Evolutionary conservation across 2,329 filamentous ascomycete species (phyloP).

Genomic region (Epichloe bromicola): DNA sequence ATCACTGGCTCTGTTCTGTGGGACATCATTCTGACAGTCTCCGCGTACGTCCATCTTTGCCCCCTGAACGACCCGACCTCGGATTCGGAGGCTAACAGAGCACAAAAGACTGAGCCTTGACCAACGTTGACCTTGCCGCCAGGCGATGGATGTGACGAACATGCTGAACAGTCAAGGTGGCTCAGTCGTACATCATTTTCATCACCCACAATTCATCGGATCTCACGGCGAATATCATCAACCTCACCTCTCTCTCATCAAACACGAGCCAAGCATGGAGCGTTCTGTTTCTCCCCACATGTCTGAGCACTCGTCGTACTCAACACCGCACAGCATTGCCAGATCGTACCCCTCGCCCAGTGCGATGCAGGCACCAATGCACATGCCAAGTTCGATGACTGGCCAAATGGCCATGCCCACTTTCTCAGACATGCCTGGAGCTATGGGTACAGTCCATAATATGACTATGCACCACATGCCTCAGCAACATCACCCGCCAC

Average conservation of each 20-base stretch:
- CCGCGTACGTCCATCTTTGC: conserved; percentile 2
- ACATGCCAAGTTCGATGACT: conserved; percentile 31
- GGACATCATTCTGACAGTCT: conserved; percentile 10
- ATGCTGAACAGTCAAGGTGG: conserved; percentile 38
- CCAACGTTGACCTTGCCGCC: conserved; percentile 31
- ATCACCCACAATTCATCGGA: conserved; percentile 16
- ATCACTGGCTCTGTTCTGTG: conserved; percentile 11
- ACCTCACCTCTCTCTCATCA: conserved; percentile 20
- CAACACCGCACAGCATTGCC: conserved; percentile 32
- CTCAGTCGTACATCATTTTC: conserved; percentile 17
- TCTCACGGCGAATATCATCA: conserved; percentile 19
- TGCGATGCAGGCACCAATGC: conserved; percentile 36
- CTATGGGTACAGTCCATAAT: conserved; percentile 23
- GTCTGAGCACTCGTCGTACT: conserved; percentile 46
- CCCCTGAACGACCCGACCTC: neutral
- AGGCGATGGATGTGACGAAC: conserved; percentile 40
- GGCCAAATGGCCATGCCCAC: conserved; percentile 28
- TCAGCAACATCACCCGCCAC: conserved; percentile 19
- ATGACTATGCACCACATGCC: conserved; percentile 27
- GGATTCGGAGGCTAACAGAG: neutral
- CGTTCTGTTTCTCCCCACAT: conserved; percentile 45
- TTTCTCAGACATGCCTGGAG: conserved; percentile 21
- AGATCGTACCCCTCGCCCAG: conserved; percentile 41
- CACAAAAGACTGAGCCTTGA: conserved; percentile 22
- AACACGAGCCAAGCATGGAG: conserved; percentile 31